These are phyloP conservation scores for Wickerhamiella occidentalis DNA, from an alignment of 805 yeast species.

Conservation along the genomic window DNA sequence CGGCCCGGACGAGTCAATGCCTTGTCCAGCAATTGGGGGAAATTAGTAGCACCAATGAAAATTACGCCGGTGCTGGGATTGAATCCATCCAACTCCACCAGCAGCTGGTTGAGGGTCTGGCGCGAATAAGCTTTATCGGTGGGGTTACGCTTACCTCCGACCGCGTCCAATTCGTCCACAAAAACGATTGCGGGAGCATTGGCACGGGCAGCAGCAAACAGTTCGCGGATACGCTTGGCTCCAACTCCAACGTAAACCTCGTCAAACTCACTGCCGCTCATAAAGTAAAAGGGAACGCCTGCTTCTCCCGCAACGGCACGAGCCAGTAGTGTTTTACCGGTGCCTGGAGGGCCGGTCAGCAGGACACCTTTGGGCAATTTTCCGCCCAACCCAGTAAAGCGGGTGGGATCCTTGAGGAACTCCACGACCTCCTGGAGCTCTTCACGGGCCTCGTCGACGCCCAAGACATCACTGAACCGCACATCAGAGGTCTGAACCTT, in stretches of 20 bases:
- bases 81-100: conserved; percentile 88
- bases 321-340: conserved; percentile 93
- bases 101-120: conserved; percentile 88
- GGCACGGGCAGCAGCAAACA: conserved; percentile 84
- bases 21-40: conserved; percentile 92
- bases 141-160: conserved; percentile 96
- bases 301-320: conserved; percentile 99
- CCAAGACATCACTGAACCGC: conserved; percentile 84
- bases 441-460: conserved; percentile 96
- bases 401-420: conserved; percentile 88
- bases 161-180: conserved; percentile 96
- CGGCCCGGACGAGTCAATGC: conserved; percentile 98
- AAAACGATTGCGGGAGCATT: conserved; percentile 95
- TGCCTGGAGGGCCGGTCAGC: conserved; percentile 97
- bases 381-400: conserved; percentile 94
- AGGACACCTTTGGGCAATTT: conserved; percentile 94
- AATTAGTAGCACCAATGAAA: conserved; percentile 95
- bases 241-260: conserved; percentile 98
- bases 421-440: conserved; percentile 98
- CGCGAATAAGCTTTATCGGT: conserved; percentile 97
- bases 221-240: conserved; percentile 92
- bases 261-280: conserved; percentile 98
- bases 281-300: conserved; percentile 94
- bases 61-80: conserved; percentile 87
- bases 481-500: conserved; percentile 81